Base-by-base conservation (phyloP, 768 basidiomycete genomes). In the Mycena latifolia region DNA sequence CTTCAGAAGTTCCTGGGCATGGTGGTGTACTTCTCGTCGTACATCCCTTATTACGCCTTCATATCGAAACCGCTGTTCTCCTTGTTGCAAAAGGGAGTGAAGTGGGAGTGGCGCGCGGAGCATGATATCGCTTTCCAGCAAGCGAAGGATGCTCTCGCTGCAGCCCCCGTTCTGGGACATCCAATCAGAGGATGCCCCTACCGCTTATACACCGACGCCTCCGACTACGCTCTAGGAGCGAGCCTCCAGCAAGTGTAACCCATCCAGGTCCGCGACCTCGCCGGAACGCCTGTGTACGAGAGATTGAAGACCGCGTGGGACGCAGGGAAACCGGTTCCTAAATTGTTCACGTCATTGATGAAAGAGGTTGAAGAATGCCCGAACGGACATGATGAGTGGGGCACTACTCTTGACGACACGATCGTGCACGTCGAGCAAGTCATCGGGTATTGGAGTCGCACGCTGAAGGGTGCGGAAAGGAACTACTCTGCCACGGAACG, bases 21-120 rank as follows among this genome's bases (percentile, higher is more conserved):
- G 55, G 29, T 56, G 17, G 29, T 29, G 2, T 56, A 56, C 43
- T 56, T 56, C 43, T 8, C 55, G 1, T 14, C 27, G 0, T 56
- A 56, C 43, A 56, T 56, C 7, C 55, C 29, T 4, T 45, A 46
- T 29, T 56, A 56, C 24, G 55, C 43, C 2, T 67, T 62, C 29
- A 74, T 76, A 2, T 74, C 67, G 0, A 39, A 65, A 14, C 76
- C 76, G 2, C 64, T 77, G 1, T 76, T 74, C 33, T 15, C 31
- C 0, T 61, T 77, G 4, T 57, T 73, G 14, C 46, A 59, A 9
- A 77, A 77, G 51, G 71, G 61, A 0, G 65, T 48, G 3, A 25
- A 18, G 18, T 77, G 73, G 74, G 31, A 68, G 6, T 77, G 76
- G 76, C 61, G 50, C 12, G 68, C 55, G 0, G 57, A 43, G 12